Evolutionary conservation across 106 monocot species (phyloP).

Genomic region (Dendrobium officinale): DNA sequence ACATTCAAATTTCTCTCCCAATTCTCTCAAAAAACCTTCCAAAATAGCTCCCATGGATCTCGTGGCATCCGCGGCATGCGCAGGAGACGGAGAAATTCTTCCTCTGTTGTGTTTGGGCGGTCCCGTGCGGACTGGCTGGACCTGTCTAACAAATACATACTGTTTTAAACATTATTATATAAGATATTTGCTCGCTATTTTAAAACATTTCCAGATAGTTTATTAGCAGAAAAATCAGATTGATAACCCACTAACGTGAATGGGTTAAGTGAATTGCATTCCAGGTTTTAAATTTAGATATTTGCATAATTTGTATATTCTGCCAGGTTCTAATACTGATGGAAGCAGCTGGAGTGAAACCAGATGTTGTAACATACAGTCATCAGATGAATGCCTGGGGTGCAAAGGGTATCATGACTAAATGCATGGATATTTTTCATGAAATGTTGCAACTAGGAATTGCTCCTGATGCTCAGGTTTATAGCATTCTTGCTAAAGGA

Average conservation of each 20-base stretch:
- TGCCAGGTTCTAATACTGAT: conserved; percentile 56
- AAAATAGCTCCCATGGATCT: too few relatives aligned
- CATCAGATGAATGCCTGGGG: conserved; percentile 81
- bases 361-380: conserved; percentile 85
- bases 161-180: neutral
- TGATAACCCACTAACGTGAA: too few relatives aligned
- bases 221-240: too few relatives aligned
- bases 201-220: too few relatives aligned
- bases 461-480: conserved; percentile 67
- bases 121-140: too few relatives aligned
- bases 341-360: conserved; percentile 56
- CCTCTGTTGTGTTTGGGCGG: too few relatives aligned
- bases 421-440: conserved; percentile 68
- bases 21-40: too few relatives aligned
- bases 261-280: too few relatives aligned
- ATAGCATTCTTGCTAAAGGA: conserved; percentile 89
- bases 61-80: too few relatives aligned
- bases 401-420: conserved; percentile 56
- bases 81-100: too few relatives aligned
- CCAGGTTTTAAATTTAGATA: neutral
- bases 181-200: neutral
- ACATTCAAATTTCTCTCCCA: too few relatives aligned
- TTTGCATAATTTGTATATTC: neutral
- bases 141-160: neutral
- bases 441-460: conserved; percentile 55